Percentiles rank a stretch among this genome's conserved stretches.
phyloP scores from a whole-genome alignment of 2,329 filamentous ascomycete species.

The Calonectria fujianensis region DNA sequence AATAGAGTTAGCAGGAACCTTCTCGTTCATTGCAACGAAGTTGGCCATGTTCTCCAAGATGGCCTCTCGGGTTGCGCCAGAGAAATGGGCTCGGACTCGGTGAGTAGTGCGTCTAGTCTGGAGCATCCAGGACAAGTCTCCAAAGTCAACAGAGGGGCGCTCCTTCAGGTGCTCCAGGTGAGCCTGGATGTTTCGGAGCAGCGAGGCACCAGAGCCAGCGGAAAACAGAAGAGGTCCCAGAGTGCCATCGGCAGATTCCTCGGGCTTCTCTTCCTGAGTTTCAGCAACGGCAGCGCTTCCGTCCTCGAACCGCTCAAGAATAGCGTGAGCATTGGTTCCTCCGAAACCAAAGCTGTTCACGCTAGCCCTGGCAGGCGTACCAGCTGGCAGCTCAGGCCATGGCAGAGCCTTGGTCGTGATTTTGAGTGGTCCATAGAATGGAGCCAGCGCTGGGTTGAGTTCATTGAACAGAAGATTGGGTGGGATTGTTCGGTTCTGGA shows the following conservation, averaged over 20 bases:
- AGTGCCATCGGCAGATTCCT: background rate
- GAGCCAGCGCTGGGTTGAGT: constrained; percentile 54
- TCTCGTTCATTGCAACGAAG: constrained; percentile 24
- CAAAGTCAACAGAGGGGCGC: constrained; percentile 22
- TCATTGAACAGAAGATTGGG: constrained; percentile 58
- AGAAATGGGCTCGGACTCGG: constrained; percentile 32
- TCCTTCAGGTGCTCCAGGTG: constrained; percentile 27
- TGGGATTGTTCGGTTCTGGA: constrained; percentile 50
- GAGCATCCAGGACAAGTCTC: constrained; percentile 31
- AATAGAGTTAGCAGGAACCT: constrained; percentile 11
- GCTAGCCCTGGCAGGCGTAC: constrained; percentile 45
- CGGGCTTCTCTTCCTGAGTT: background rate
- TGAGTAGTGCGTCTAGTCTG: constrained; percentile 31
- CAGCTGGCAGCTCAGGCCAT: constrained; percentile 48
- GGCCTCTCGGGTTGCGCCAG: constrained; percentile 23
- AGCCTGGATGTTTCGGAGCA: constrained; percentile 25
- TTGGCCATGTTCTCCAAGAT: constrained; percentile 32
- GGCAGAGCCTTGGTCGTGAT: constrained; percentile 47
- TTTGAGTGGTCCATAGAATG: constrained; percentile 49
- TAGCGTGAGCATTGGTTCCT: constrained; percentile 66
- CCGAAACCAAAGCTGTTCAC: constrained; percentile 63
- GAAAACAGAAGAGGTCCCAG: constrained; percentile 31
- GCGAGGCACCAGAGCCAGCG: constrained; percentile 32
- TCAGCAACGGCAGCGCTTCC: background rate
- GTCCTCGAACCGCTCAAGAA: constrained; percentile 55